These are phyloP conservation scores for Francoa sonchifolia DNA, from an alignment of 441 rosid genomes.

Conservation along the genomic window DNA sequence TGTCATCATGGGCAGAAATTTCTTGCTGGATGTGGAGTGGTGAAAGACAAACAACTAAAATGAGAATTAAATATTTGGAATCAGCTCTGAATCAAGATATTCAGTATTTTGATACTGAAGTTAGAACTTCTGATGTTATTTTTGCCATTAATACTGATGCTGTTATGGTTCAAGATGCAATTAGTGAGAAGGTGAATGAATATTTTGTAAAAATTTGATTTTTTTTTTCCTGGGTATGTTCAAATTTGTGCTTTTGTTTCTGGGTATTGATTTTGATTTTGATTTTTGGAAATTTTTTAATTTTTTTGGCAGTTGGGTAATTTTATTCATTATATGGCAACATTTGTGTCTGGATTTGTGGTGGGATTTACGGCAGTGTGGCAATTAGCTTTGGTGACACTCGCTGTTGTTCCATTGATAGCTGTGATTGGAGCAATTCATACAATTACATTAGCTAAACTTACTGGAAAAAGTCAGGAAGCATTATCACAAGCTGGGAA, in stretches of 20 bases:
- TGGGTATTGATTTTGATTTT: neutral
- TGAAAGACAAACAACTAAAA: conserved; percentile 92
- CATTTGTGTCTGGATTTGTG: conserved; percentile 92
- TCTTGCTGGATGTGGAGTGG: conserved; percentile 99
- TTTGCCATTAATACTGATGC: conserved; percentile 89
- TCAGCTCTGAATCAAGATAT: conserved; percentile 94
- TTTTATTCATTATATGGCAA: conserved; percentile 91
- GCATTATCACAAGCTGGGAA: conserved; percentile 91
- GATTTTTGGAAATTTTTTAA: neutral
- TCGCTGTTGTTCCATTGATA: conserved; percentile 93
- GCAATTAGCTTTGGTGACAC: conserved; percentile 90
- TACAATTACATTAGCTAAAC: conserved; percentile 65
- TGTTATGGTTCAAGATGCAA: conserved; percentile 97
- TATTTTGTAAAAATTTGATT: neutral
- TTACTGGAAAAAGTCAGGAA: conserved; percentile 72
- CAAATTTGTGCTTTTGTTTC: too few species aligned
- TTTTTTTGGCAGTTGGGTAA: conserved; percentile 66
- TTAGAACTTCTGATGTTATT: conserved; percentile 89
- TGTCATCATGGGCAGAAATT: conserved; percentile 99
- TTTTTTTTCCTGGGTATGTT: conserved; percentile 1
- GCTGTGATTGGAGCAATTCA: conserved; percentile 91
- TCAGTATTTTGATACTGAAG: conserved; percentile 88
- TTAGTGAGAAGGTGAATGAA: conserved; percentile 75
- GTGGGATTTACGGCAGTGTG: conserved; percentile 99
- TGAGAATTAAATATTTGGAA: conserved; percentile 96